Percentiles rank a stretch among this genome's conserved stretches.
These are phyloP conservation scores for Stentor roeselii DNA, from an alignment of 73 alveolate species.

Conservation along the genomic window DNA sequence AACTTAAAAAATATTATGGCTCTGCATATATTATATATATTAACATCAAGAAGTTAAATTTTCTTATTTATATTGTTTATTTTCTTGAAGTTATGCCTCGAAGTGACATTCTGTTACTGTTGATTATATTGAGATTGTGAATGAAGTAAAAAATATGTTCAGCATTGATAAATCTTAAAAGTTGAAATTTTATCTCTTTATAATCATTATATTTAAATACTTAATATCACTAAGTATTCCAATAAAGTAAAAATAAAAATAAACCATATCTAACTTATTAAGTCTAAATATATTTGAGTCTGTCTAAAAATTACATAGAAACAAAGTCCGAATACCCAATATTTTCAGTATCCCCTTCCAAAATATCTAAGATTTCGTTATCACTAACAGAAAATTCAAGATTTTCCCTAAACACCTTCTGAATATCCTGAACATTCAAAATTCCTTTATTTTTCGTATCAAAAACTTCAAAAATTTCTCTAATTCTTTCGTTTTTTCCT, in stretches of 20 bases:
- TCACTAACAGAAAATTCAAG: background rate
- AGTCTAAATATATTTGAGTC: background rate
- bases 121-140: background rate
- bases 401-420: background rate
- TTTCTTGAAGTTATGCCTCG: background rate
- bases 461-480: background rate
- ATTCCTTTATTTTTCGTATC: background rate
- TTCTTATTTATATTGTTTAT: no score
- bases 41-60: background rate
- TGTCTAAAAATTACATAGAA: background rate
- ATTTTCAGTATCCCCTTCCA: background rate
- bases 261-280: no score
- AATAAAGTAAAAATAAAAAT: no score
- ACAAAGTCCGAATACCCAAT: background rate
- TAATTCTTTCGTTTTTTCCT: background rate
- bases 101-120: background rate
- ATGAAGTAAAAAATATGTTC: background rate
- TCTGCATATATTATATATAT: no score
- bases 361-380: background rate
- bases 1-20: no score
- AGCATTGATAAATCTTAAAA: background rate
- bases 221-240: background rate
- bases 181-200: background rate
- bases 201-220: background rate
- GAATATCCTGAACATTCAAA: background rate